Conservation (phyloP, 1,284 basidiomycete genomes). For the Ceratobasidium theobromae region DNA sequence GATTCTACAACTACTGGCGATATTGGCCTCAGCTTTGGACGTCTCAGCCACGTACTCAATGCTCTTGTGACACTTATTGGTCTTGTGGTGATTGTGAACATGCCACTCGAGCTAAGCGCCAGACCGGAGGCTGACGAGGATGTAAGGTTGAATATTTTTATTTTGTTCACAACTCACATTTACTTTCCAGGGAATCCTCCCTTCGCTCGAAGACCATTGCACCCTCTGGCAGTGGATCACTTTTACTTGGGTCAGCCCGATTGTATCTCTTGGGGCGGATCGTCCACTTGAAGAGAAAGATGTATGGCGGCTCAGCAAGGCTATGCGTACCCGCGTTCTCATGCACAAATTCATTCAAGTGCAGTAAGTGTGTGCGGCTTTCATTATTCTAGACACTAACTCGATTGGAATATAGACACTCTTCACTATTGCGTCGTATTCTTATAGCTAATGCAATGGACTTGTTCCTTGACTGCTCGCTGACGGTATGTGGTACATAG, state of each 20-base stretch:
- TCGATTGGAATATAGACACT: constrained; percentile 1
- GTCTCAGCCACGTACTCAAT: constrained; percentile 13
- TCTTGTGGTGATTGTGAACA: constrained; percentile 10
- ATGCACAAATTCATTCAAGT: constrained; percentile 32
- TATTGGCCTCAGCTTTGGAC: neutral
- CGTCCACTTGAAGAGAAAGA: constrained; percentile 33
- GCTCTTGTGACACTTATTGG: constrained; percentile 3
- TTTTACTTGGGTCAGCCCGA: constrained; percentile 33
- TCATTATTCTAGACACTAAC: neutral
- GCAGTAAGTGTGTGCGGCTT: neutral
- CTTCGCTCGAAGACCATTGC: constrained; percentile 30
- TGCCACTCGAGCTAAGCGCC: constrained; percentile 17
- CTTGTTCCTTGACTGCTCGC: constrained; percentile 24
- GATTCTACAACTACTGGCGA: neutral
- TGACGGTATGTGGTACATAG: constrained; percentile 19
- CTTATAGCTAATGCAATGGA: constrained; percentile 33
- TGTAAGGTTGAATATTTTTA: neutral
- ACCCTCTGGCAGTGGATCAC: constrained; percentile 33
- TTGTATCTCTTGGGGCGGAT: constrained; percentile 29
- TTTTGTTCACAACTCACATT: neutral
- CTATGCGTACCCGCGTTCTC: constrained; percentile 29
- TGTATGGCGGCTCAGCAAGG: constrained; percentile 32
- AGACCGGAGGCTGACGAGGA: constrained; percentile 25
- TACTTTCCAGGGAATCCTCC: constrained; percentile 9
- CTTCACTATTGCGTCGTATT: constrained; percentile 31